Evolutionary conservation across 1,139 yeast species (phyloP), one percentile per base, ranked within the genome.

Genomic region (Debaryomycetaceae sp.): DNA sequence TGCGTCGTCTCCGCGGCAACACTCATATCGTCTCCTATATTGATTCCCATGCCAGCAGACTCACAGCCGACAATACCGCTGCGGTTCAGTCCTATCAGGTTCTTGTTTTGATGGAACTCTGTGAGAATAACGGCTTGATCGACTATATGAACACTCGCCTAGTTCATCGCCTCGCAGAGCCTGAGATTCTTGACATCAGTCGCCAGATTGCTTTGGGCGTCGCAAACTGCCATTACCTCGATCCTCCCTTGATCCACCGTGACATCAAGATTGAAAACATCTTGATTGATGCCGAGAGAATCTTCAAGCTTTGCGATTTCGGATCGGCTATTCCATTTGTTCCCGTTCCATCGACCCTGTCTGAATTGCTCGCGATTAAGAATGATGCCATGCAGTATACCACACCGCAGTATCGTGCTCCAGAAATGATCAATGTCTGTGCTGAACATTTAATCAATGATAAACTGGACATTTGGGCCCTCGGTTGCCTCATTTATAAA

Each of bases 211-310:
- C 90, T 3, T 68, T 73, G 32, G 98, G 92, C 3, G 78, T 90
- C 18, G 77, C 87, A 30, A 77, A 77, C 61, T 86, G 93, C 78
- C 98, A 90, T 56, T 77, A 81, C 38, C 55, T 83, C 31, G 65
- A 67, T 27, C 87, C 85, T 10, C 87, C 94, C 1, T 62, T 90
- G 42, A 71, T 90, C 25, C 99, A 90, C 53, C 68, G 98, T 30
- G 99, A 90, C 55, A 78, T 90, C 43, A 90, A 90, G 56, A 87
- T 92, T 41, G 99, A 90, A 53, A 90, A 90, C 51, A 96, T 90
- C 5, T 65, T 90, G 37, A 78, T 90, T 19, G 81, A 85, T 41
- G 70, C 63, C 3, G 63, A 74, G 27, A 80, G 83, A 28, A 69
- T 69, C 30, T 92, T 72, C 53, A 90, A 87, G 52, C 58, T 90